phyloP scores from a whole-genome alignment of 228 moss, liverwort and hornwort species.

The Sphagnum fallax region DNA sequence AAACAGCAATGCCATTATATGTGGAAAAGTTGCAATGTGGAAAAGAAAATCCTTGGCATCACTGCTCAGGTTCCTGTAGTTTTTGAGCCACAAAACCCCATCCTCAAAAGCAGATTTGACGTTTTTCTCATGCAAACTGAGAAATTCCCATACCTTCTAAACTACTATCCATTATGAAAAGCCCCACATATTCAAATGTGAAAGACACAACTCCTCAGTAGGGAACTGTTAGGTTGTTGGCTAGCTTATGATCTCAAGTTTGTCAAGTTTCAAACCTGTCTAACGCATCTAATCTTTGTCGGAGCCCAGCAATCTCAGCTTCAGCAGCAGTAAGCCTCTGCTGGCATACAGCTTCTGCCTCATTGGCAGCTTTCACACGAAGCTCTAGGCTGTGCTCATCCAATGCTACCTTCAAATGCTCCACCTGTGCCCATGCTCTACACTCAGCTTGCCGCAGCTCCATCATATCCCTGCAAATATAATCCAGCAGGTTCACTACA shows the following conservation, averaged over 20 bases:
- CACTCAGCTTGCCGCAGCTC: constrained; percentile 91
- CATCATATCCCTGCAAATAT: constrained; percentile 58
- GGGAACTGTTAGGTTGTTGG: background rate
- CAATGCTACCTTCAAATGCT: constrained; percentile 74
- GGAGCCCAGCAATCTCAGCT: constrained; percentile 80
- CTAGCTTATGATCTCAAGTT: background rate
- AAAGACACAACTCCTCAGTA: no score
- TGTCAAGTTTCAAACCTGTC: constrained; percentile 53
- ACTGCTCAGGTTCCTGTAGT: no score
- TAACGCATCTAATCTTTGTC: constrained; percentile 71
- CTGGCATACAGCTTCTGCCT: constrained; percentile 96
- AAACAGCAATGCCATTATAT: no score
- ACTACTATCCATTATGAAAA: no score
- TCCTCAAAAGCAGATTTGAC: no score
- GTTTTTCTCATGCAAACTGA: no score
- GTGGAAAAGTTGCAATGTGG: no score
- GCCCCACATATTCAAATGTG: no score
- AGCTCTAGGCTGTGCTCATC: constrained; percentile 96
- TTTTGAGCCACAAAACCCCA: no score
- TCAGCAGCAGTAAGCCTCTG: constrained; percentile 96
- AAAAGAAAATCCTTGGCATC: no score
- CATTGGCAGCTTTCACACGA: constrained; percentile 96
- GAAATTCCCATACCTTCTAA: no score
- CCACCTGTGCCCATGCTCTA: constrained; percentile 85
- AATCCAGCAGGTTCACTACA: background rate